phyloP scores from a whole-genome alignment of 768 basidiomycete genomes.

The Panaeolus cyanescens region DNA sequence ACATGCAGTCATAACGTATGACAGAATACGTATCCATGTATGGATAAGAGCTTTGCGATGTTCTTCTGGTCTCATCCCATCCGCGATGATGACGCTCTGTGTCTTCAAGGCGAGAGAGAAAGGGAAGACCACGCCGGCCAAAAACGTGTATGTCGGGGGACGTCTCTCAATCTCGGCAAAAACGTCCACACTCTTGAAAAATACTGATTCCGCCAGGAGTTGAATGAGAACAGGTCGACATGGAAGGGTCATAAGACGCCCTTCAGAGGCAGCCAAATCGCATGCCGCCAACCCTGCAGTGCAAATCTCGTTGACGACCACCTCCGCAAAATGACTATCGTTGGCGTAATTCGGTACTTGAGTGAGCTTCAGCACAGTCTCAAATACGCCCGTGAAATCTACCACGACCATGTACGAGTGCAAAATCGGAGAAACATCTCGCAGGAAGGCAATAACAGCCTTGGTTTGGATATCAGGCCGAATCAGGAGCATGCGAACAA shows the following conservation, averaged over 20 bases:
- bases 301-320: constrained; percentile 48
- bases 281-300: constrained; percentile 49
- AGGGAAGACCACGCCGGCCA: constrained; percentile 67
- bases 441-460: constrained; percentile 51
- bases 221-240: constrained; percentile 41
- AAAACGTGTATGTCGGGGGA: constrained; percentile 56
- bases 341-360: constrained; percentile 48
- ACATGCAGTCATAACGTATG: constrained; percentile 58
- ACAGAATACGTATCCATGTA: constrained; percentile 65
- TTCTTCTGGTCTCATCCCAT: constrained; percentile 42
- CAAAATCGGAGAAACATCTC: constrained; percentile 57
- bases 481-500: constrained; percentile 49
- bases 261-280: constrained; percentile 43
- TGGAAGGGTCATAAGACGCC: constrained; percentile 38
- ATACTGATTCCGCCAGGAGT: constrained; percentile 45
- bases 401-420: constrained; percentile 46
- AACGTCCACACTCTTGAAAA: constrained; percentile 53
- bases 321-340: constrained; percentile 50
- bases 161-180: constrained; percentile 59
- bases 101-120: constrained; percentile 57
- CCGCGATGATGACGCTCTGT: constrained; percentile 40
- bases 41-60: constrained; percentile 46
- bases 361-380: constrained; percentile 48
- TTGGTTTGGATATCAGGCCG: constrained; percentile 49
- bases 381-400: constrained; percentile 62